Percentiles rank a stretch among this genome's conserved stretches.
phyloP scores from a whole-genome alignment of 2,329 filamentous ascomycete species.

The Hypoxylon sp. region DNA sequence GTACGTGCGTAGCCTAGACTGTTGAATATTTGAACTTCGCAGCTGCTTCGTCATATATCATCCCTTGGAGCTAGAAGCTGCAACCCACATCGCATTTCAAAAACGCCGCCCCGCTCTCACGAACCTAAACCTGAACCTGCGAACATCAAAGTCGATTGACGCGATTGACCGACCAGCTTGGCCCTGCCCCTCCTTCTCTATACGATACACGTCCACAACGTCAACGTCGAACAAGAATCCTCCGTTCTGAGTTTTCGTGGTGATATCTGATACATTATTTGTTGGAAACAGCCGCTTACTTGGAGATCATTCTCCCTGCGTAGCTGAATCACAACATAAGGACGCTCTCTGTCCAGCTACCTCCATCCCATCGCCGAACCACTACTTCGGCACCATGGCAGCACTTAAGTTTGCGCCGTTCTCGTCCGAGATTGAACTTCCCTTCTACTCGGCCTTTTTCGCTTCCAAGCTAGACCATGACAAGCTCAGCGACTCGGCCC shows the following conservation, averaged over 20 bases:
- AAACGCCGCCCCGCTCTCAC: constrained; percentile 34
- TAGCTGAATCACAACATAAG: constrained; percentile 8
- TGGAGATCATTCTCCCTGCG: constrained; percentile 2
- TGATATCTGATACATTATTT: constrained; percentile 19
- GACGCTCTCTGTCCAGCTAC: neutral
- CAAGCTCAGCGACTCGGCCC: constrained; percentile 93
- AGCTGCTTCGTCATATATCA: constrained; percentile 32
- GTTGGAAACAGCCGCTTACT: constrained; percentile 3
- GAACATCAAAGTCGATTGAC: no score
- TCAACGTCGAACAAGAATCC: neutral
- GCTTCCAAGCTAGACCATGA: constrained; percentile 96
- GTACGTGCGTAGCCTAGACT: neutral
- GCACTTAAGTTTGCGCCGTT: constrained; percentile 83
- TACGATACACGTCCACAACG: constrained; percentile 4
- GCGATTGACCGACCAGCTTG: constrained; percentile 16
- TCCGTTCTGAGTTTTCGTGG: neutral
- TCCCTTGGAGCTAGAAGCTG: constrained; percentile 25
- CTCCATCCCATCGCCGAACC: neutral
- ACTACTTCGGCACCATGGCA: constrained; percentile 51
- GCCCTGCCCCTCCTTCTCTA: constrained; percentile 31
- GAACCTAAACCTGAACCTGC: no score
- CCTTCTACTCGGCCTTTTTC: constrained; percentile 94
- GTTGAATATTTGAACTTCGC: neutral
- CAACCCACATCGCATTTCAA: constrained; percentile 18
- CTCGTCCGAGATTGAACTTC: constrained; percentile 92